Evolutionary conservation across 768 basidiomycete genomes (phyloP).

Genomic region (Tulasnella sp.): DNA sequence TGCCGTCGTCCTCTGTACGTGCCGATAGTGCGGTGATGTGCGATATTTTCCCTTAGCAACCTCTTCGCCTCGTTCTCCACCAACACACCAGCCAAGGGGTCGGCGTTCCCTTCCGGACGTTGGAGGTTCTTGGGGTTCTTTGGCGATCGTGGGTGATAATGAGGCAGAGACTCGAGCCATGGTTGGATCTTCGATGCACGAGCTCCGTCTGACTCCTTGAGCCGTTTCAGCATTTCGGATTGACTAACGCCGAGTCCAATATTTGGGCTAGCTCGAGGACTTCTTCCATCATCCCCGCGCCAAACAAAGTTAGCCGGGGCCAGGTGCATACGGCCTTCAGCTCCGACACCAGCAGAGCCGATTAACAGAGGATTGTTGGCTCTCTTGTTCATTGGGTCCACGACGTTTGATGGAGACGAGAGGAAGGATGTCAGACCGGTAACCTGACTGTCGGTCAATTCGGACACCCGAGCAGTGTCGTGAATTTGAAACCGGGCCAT

Average conservation of each 20-base stretch:
- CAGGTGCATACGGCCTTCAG: neutral
- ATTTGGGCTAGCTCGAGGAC: neutral
- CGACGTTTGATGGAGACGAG: constrained; percentile 54
- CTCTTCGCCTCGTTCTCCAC: constrained; percentile 81
- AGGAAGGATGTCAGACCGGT: constrained; percentile 90
- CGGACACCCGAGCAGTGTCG: constrained; percentile 63
- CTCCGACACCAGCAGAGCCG: constrained; percentile 6
- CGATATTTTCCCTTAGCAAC: constrained; percentile 79
- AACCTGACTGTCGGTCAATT: constrained; percentile 75
- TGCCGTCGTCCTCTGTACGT: constrained; percentile 88
- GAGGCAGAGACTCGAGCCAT: constrained; percentile 25
- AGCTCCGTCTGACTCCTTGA: constrained; percentile 1
- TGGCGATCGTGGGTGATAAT: constrained; percentile 27
- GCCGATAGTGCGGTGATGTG: constrained; percentile 85
- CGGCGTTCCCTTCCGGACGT: constrained; percentile 24
- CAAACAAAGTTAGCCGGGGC: neutral
- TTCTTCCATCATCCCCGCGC: constrained; percentile 3
- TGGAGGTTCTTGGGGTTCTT: constrained; percentile 24
- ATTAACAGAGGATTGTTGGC: constrained; percentile 3
- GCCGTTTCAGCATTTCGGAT: constrained; percentile 9
- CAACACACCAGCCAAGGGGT: constrained; percentile 60
- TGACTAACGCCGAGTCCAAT: neutral
- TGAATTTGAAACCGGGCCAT: constrained; percentile 91
- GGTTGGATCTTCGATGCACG: neutral
- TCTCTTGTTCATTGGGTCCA: constrained; percentile 6